These are phyloP conservation scores for Phlyctochytrium arcticum DNA, from an alignment of 192 early-diverging fungal genomes.

Conservation along the genomic window DNA sequence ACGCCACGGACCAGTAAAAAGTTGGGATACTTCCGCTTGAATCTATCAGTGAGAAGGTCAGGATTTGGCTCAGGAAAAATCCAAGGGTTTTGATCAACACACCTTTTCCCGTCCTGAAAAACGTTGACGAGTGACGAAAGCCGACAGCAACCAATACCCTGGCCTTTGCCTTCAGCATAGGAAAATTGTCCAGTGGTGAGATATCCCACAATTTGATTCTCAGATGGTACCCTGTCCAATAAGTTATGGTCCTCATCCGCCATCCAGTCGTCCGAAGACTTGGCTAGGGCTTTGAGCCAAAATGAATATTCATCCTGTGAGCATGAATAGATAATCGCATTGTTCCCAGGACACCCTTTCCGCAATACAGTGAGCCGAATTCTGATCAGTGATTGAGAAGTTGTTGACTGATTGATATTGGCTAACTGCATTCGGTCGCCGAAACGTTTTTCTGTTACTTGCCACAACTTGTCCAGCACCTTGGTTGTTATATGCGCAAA, in stretches of 20 bases:
- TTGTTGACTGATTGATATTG: constrained; percentile 26
- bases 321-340: constrained; percentile 55
- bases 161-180: constrained; percentile 53
- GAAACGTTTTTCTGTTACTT: too few relatives aligned
- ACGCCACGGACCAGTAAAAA: constrained; percentile 51
- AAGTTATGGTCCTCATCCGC: constrained; percentile 19
- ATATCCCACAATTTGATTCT: constrained; percentile 57
- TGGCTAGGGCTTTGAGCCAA: constrained; percentile 27
- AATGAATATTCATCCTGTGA: constrained; percentile 41
- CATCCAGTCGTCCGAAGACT: constrained; percentile 23
- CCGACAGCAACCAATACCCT: constrained; percentile 63
- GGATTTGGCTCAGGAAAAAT: neutral
- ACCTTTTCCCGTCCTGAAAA: constrained; percentile 32
- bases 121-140: constrained; percentile 44
- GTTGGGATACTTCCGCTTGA: constrained; percentile 25
- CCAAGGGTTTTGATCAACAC: neutral
- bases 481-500: too few relatives aligned
- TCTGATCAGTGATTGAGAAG: constrained; percentile 33
- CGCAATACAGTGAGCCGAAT: constrained; percentile 49
- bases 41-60: neutral
- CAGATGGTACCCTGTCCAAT: constrained; percentile 32
- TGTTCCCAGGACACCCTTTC: constrained; percentile 42
- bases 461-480: too few relatives aligned
- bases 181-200: constrained; percentile 69
- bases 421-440: neutral